These are phyloP conservation scores for Paraurostyla sp. DNA, from an alignment of 73 alveolate genomes.

Conservation along the genomic window DNA sequence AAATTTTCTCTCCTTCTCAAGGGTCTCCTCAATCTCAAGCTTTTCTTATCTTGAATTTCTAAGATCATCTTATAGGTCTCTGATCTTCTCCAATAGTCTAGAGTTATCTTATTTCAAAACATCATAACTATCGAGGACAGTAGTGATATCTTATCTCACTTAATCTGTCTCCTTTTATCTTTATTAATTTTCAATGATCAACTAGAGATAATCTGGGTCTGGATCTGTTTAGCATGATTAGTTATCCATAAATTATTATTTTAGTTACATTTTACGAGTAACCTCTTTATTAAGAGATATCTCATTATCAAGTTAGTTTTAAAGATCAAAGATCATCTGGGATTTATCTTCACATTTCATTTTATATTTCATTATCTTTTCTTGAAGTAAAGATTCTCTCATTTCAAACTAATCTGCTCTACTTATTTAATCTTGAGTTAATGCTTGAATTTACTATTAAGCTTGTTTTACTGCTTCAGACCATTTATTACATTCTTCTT, in stretches of 20 bases:
- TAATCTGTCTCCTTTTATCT: conserved; percentile 8
- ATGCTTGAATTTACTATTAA: background rate
- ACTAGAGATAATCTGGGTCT: background rate
- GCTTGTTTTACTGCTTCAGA: background rate
- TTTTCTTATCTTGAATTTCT: background rate
- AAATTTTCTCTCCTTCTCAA: background rate
- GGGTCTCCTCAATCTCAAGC: background rate
- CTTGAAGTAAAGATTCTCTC: background rate
- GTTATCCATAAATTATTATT: background rate
- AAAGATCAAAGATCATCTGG: background rate
- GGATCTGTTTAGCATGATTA: background rate
- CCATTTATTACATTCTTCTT: too few relatives aligned
- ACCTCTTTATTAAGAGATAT: background rate
- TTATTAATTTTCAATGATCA: conserved; percentile 11
- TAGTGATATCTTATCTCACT: background rate
- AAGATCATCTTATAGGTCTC: background rate
- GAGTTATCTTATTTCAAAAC: background rate
- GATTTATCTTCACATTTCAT: background rate
- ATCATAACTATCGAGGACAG: conserved; percentile 19
- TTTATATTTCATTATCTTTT: background rate
- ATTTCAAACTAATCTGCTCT: background rate
- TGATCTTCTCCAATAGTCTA: background rate
- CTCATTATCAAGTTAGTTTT: background rate
- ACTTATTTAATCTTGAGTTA: background rate
- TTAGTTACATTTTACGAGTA: background rate